Evolutionary conservation across 768 basidiomycete species (phyloP).

Genomic region (Fomitopsis serialis): DNA sequence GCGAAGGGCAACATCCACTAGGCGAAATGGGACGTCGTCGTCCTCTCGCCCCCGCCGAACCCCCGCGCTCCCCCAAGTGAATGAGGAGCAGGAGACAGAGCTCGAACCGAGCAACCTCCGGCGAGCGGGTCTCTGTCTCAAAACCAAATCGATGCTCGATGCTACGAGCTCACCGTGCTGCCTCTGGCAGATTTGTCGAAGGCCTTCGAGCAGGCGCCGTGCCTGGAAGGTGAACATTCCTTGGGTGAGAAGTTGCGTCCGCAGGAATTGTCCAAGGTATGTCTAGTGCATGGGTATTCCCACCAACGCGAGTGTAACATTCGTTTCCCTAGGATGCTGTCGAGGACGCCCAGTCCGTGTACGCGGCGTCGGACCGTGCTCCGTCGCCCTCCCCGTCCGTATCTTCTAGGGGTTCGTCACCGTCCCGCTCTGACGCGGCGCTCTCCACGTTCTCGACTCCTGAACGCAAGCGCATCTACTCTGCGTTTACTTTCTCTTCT

Average conservation of each 20-base stretch:
- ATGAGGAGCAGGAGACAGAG: constrained; percentile 39
- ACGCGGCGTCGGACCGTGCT: constrained; percentile 1
- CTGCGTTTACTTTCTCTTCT: constrained; percentile 74
- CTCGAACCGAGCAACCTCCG: constrained; percentile 23
- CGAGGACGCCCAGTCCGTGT: background rate
- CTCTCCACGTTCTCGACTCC: constrained; percentile 56
- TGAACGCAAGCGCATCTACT: constrained; percentile 66
- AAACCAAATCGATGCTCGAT: constrained; percentile 60
- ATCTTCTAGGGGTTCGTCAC: constrained; percentile 23
- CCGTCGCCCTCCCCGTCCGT: constrained; percentile 8
- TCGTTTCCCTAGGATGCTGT: background rate
- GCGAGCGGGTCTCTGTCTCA: constrained; percentile 31
- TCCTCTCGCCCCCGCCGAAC: constrained; percentile 37
- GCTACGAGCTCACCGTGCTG: constrained; percentile 74
- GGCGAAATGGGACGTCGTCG: constrained; percentile 21
- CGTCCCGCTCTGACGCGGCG: constrained; percentile 21
- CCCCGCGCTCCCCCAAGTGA: constrained; percentile 60
- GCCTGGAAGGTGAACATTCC: constrained; percentile 10
- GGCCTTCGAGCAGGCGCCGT: constrained; percentile 47
- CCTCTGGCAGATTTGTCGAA: constrained; percentile 72
- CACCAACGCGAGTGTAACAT: too few relatives aligned
- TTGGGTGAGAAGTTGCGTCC: background rate
- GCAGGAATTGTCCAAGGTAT: constrained; percentile 1
- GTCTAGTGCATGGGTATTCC: background rate
- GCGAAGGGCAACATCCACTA: constrained; percentile 21